Evolutionary conservation across 768 basidiomycete species (phyloP).

Genomic region (Agaricus bisporus): DNA sequence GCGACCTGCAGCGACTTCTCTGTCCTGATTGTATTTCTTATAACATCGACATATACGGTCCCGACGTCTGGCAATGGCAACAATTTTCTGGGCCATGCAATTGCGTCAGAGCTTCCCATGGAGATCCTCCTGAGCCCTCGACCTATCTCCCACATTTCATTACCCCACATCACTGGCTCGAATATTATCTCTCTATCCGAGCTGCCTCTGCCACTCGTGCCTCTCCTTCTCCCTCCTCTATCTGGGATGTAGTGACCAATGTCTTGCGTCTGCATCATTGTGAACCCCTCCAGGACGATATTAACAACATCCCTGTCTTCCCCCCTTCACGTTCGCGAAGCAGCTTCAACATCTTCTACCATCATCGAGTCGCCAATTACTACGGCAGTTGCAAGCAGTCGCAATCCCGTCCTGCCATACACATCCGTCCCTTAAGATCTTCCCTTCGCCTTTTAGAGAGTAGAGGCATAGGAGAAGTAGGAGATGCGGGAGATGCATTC

Average conservation of each 20-base stretch:
- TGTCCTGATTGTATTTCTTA: constrained; percentile 46
- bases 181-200: constrained; percentile 38
- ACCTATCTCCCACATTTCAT: constrained; percentile 22
- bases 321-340: neutral
- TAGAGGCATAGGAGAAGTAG: neutral
- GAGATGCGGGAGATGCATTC: constrained; percentile 2
- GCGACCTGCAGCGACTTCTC: constrained; percentile 32
- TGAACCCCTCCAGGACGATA: constrained; percentile 20
- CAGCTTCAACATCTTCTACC: constrained; percentile 2
- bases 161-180: constrained; percentile 41
- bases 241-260: constrained; percentile 37
- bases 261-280: constrained; percentile 41
- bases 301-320: neutral
- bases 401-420: neutral
- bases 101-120: constrained; percentile 24
- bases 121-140: neutral
- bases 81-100: constrained; percentile 43
- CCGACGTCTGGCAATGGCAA: constrained; percentile 48
- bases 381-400: constrained; percentile 1
- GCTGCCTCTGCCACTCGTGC: constrained; percentile 17
- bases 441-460: constrained; percentile 5
- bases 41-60: constrained; percentile 48
- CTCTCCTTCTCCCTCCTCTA: constrained; percentile 20
- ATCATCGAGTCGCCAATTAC: constrained; percentile 2
- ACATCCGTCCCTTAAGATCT: neutral